Evolutionary conservation across 2,329 filamentous ascomycete genomes (phyloP), one percentile per base, ranked within the genome.

Genomic region (Pseudocercospora fijiensis): DNA sequence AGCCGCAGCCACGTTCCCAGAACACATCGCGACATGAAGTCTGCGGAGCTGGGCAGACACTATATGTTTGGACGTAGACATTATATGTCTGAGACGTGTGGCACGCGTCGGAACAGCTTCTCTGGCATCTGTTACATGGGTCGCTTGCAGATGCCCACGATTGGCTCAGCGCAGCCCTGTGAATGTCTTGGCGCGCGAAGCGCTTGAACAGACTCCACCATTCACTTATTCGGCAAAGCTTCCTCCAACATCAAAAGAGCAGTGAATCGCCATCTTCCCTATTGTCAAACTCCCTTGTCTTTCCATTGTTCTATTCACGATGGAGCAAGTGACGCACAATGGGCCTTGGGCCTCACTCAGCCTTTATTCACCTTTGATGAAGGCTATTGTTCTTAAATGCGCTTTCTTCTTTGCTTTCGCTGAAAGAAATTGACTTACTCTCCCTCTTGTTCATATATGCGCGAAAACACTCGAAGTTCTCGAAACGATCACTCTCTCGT

Each of bases 301-400:
- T 20, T 16, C 53, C 53, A 33, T 56, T 56, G 53, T 56, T 56
- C 53, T 10, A 33, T 56, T 56, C 30, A 56, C 53, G 41, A 53
- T 53, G 51, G 51, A 30, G 13, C 27, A 18, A 30, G 16, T 30
- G 51, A 26, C 24, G 24, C 3, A 53, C 51, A 27, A 41, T 56
- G 53, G n/a, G 30, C 11, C 7, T 37, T 37, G 8, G 6, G 53
- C 18, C n/a, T 30, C 51, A 55, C 45, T 55, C 20, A 30, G 20
- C 11, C 22, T 30, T 26, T 26, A 22, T 56, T 56, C 53, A 56
- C 53, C 53, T 56, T 56, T 56, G 53, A 56, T n/a, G 8, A 56
- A 41, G 28, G 53, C 53, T 26, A 41, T 56, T 56, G 53, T 56
- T 41, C 53, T 56, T 22, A 18, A 22, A 10, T 5, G 2, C n/a